Conservation (phyloP, 1,284 basidiomycete species). For the Fistulinella staudtii region DNA sequence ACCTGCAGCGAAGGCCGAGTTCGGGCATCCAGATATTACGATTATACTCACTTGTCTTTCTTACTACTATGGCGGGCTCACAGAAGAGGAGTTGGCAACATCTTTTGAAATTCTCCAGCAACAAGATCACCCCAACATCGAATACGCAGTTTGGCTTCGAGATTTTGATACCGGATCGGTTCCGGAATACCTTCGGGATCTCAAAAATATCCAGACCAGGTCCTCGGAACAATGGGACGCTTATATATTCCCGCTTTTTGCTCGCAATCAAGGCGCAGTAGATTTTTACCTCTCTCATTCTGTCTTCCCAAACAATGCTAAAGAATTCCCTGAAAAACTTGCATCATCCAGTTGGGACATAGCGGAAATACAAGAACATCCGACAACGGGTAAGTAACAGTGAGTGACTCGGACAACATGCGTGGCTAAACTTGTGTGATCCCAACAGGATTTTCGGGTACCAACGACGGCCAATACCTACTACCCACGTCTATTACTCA, state of each 20-base stretch:
- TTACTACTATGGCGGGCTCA: slow-evolving; percentile 49
- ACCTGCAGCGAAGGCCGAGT: slow-evolving; percentile 44
- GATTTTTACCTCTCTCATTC: slow-evolving; percentile 44
- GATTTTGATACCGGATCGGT: slow-evolving; percentile 23
- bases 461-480: slow-evolving; percentile 13
- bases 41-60: slow-evolving; percentile 45
- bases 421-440: too few relatives aligned
- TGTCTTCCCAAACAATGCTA: slow-evolving; percentile 29
- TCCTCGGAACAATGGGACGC: slow-evolving; percentile 35
- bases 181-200: neutral
- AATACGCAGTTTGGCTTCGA: slow-evolving; percentile 43
- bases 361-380: slow-evolving; percentile 26
- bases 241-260: slow-evolving; percentile 35
- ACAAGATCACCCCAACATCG: slow-evolving; percentile 39
- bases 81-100: slow-evolving; percentile 32
- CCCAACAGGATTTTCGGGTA: slow-evolving; percentile 20
- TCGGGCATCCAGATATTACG: slow-evolving; percentile 50
- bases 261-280: slow-evolving; percentile 37
- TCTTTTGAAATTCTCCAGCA: slow-evolving; percentile 41
- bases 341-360: slow-evolving; percentile 51
- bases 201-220: slow-evolving; percentile 35
- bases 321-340: slow-evolving; percentile 45
- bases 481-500: slow-evolving; percentile 14
- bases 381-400: slow-evolving; percentile 7
- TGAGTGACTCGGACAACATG: neutral